These are phyloP conservation scores for Cordyceps fumosorosea DNA, from an alignment of 2,329 filamentous ascomycete species.

Conservation along the genomic window DNA sequence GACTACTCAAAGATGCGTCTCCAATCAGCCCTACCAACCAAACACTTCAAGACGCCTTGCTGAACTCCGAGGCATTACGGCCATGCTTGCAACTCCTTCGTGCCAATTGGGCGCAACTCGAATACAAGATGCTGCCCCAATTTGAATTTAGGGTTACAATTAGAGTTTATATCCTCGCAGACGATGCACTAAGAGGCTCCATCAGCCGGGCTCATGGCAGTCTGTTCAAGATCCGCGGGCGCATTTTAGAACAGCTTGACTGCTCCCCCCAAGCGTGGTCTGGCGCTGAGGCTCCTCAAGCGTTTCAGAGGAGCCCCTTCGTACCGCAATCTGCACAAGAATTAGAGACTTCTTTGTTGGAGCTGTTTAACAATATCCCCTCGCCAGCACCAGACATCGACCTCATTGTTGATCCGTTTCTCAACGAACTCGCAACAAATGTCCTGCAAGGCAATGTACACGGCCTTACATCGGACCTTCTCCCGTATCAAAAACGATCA, in stretches of 20 bases:
- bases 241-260: constrained; percentile 48
- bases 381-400: constrained; percentile 56
- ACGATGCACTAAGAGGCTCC: constrained; percentile 51
- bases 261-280: constrained; percentile 50
- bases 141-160: constrained; percentile 25
- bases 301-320: constrained; percentile 21
- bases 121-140: constrained; percentile 25
- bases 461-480: constrained; percentile 59
- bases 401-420: constrained; percentile 41
- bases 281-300: constrained; percentile 28
- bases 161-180: constrained; percentile 58
- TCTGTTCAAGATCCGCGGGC: constrained; percentile 39
- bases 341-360: constrained; percentile 46
- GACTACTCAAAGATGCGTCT: neutral
- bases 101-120: constrained; percentile 37
- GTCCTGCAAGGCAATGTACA: constrained; percentile 46
- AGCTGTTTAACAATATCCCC: constrained; percentile 66
- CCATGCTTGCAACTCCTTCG: constrained; percentile 26
- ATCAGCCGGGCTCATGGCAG: constrained; percentile 42
- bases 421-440: constrained; percentile 46
- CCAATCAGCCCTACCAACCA: constrained; percentile 10
- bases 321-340: constrained; percentile 21
- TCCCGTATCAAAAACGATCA: constrained; percentile 74
- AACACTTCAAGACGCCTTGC: constrained; percentile 23
- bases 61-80: constrained; percentile 20